Conservation (phyloP, 78 protist genomes). For the Planoprotostelium fungivorum region DNA sequence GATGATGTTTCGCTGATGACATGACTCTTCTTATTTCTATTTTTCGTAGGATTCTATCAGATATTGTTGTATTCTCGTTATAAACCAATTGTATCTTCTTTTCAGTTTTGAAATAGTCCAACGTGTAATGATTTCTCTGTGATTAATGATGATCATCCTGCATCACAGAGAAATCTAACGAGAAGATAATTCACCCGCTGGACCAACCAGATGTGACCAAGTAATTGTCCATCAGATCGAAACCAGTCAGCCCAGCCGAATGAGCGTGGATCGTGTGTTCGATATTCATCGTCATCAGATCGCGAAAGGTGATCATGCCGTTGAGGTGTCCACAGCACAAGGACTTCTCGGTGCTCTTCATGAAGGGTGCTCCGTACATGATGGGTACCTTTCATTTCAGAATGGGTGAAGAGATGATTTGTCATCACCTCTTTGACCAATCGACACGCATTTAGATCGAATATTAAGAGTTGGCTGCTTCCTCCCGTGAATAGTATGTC, state of each 20-base stretch:
- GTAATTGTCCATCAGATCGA: background rate
- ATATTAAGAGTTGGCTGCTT: background rate
- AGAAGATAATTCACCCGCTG: too few relatives aligned
- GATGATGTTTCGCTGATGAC: too few relatives aligned
- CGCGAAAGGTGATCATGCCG: background rate
- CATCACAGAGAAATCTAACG: too few relatives aligned
- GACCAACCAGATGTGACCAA: background rate
- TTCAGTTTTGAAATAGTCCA: too few relatives aligned
- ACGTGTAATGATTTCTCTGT: too few relatives aligned
- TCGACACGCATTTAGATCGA: background rate
- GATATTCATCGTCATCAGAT: background rate
- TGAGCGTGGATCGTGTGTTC: background rate
- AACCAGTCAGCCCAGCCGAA: background rate
- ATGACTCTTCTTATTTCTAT: too few relatives aligned
- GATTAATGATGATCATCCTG: too few relatives aligned
- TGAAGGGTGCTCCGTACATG: background rate
- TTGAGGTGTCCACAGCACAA: background rate
- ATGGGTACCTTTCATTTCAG: background rate
- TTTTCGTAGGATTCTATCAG: too few relatives aligned
- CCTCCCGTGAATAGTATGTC: background rate
- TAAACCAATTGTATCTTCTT: too few relatives aligned
- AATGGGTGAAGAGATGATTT: background rate
- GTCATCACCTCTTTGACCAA: background rate
- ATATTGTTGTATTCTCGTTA: too few relatives aligned
- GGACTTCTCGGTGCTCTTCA: background rate